Evolutionary conservation across 2,329 filamentous ascomycete species (phyloP).

Genomic region (Colletotrichum sp.): DNA sequence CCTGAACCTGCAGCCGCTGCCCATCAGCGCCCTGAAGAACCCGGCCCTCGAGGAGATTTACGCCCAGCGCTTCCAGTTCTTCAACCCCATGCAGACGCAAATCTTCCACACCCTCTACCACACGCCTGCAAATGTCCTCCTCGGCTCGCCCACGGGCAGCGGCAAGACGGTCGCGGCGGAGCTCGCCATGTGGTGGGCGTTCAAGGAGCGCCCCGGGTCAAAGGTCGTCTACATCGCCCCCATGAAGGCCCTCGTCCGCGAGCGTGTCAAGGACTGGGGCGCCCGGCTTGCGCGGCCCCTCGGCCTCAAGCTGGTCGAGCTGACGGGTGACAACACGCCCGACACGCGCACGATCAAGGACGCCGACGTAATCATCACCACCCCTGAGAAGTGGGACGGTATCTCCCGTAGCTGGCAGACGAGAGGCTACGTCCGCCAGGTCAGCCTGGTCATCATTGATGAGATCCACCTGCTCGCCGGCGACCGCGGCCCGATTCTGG

Average conservation of each 20-base stretch:
- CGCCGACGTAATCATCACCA: constrained; percentile 97
- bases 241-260: constrained; percentile 97
- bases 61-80: constrained; percentile 86
- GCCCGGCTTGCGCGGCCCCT: constrained; percentile 80
- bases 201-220: constrained; percentile 89
- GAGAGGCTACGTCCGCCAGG: constrained; percentile 92
- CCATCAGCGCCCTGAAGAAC: constrained; percentile 87
- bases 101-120: constrained; percentile 98
- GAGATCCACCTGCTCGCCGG: constrained; percentile 98
- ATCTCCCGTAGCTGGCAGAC: constrained; percentile 99
- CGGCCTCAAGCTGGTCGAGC: constrained; percentile 88
- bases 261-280: constrained; percentile 95
- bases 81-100: constrained; percentile 99
- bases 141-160: constrained; percentile 95
- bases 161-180: constrained; percentile 97
- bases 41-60: constrained; percentile 88
- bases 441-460: constrained; percentile 96
- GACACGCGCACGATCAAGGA: constrained; percentile 95
- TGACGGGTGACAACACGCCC: constrained; percentile 95
- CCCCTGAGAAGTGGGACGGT: constrained; percentile 99
- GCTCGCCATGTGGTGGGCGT: constrained; percentile 99
- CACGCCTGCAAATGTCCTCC: constrained; percentile 86
- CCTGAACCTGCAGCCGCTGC: constrained; percentile 87
- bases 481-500: constrained; percentile 94
- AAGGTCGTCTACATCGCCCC: constrained; percentile 99